Evolutionary conservation across 176 grass and related monocot species (phyloP).

Genomic region (Phyllostachys edulis): DNA sequence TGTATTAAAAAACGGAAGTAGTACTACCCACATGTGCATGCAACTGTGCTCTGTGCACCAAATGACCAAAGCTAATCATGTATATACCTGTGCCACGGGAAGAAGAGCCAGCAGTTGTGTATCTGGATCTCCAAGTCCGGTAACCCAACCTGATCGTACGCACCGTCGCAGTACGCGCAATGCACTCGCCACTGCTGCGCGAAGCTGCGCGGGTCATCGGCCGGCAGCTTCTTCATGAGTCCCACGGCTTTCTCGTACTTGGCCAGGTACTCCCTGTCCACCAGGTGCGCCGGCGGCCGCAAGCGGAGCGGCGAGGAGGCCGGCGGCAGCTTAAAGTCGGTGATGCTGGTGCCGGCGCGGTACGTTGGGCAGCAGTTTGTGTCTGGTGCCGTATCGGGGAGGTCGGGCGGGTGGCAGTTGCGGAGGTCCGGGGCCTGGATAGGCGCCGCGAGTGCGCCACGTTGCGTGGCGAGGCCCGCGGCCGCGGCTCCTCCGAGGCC

Average conservation of each 20-base stretch:
- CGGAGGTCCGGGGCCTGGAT: slow-evolving; percentile 54
- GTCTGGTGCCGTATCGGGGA: slow-evolving; percentile 2
- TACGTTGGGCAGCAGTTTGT: slow-evolving; percentile 56
- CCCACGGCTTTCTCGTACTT: slow-evolving; percentile 60
- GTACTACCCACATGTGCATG: no score
- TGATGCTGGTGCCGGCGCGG: not conserved
- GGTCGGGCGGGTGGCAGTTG: slow-evolving; percentile 35
- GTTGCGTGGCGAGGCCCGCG: slow-evolving; percentile 18
- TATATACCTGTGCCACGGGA: slow-evolving; percentile 68
- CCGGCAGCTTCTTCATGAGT: slow-evolving; percentile 68
- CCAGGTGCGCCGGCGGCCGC: slow-evolving; percentile 65
- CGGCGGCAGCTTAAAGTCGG: slow-evolving; percentile 54
- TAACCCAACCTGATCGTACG: slow-evolving; percentile 61
- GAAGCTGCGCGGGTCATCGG: slow-evolving; percentile 78
- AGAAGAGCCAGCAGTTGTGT: slow-evolving; percentile 72
- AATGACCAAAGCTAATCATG: not conserved
- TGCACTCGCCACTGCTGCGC: slow-evolving; percentile 62
- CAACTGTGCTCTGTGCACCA: no score
- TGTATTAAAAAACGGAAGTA: no score
- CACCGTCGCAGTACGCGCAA: slow-evolving; percentile 58
- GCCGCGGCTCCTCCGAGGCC: slow-evolving; percentile 46
- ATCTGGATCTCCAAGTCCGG: slow-evolving; percentile 50
- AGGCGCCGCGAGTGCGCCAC: slow-evolving; percentile 39
- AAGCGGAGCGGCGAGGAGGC: slow-evolving; percentile 43
- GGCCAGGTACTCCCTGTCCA: slow-evolving; percentile 38